Conservation (phyloP, 257 asterid species). For the Solanum tarapatanum region DNA sequence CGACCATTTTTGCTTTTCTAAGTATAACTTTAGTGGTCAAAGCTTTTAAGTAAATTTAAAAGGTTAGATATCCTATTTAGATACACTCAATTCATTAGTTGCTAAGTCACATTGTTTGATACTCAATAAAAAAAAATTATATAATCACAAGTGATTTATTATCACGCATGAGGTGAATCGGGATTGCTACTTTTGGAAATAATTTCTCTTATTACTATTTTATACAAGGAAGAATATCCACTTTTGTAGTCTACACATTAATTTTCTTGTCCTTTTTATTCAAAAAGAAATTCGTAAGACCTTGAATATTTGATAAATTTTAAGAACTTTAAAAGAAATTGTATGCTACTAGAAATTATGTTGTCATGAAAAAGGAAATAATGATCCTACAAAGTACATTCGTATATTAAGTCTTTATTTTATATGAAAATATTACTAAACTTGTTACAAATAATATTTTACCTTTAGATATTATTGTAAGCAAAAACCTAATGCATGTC, state of each 20-base stretch:
- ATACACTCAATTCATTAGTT: background rate
- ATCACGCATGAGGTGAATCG: too few species aligned
- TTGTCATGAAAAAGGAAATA: background rate
- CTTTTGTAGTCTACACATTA: background rate
- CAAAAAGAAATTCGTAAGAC: background rate
- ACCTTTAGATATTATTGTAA: too few species aligned
- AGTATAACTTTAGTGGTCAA: background rate
- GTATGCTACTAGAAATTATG: background rate
- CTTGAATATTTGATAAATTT: background rate
- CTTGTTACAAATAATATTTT: background rate
- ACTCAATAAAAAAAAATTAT: background rate
- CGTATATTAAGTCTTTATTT: background rate
- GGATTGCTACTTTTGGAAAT: background rate
- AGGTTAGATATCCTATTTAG: background rate
- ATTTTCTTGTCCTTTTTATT: background rate
- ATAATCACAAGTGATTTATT: background rate
- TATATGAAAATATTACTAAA: background rate
- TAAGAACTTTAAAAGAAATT: background rate
- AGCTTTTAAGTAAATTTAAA: background rate
- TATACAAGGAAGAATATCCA: background rate
- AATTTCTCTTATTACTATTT: too few species aligned
- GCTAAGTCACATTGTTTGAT: background rate
- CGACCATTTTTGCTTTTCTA: too few species aligned
- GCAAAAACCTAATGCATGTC: background rate
- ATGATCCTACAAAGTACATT: background rate